These are phyloP conservation scores for Solanum aculeatissimum DNA, from an alignment of 305 asterid species.

Conservation along the genomic window DNA sequence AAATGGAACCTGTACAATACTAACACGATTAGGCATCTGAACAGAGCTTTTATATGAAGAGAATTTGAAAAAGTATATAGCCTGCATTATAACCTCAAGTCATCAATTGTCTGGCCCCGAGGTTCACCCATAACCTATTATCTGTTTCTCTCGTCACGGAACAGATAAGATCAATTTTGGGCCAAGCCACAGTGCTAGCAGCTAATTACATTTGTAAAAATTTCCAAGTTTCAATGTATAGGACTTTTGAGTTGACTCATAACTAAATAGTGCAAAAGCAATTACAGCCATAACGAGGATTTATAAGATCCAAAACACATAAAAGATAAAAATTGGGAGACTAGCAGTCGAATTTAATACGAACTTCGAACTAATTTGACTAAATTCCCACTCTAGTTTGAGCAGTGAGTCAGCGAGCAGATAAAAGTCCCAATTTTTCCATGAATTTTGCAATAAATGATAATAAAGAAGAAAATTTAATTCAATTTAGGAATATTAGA, in stretches of 20 bases:
- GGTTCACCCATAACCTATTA: background rate
- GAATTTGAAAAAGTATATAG: background rate
- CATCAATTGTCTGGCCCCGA: background rate
- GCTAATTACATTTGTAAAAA: background rate
- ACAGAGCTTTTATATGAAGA: background rate
- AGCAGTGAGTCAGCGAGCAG: background rate
- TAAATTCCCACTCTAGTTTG: background rate
- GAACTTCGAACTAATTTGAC: background rate
- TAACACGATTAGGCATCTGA: slow-evolving; percentile 1
- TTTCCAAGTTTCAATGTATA: background rate
- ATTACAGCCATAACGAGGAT: background rate
- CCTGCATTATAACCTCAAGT: background rate
- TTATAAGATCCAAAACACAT: background rate
- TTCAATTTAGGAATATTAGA: background rate
- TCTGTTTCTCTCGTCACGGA: background rate
- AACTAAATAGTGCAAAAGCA: background rate
- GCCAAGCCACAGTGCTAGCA: background rate
- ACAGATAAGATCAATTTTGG: background rate
- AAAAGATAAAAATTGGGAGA: background rate
- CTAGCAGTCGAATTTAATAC: background rate
- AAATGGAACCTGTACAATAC: slow-evolving; percentile 74
- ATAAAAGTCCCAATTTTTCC: background rate
- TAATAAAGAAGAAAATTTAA: background rate
- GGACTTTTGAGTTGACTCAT: background rate
- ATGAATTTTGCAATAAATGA: background rate